Conservation (phyloP, 805 yeast species). For the Lachancea cidri region DNA sequence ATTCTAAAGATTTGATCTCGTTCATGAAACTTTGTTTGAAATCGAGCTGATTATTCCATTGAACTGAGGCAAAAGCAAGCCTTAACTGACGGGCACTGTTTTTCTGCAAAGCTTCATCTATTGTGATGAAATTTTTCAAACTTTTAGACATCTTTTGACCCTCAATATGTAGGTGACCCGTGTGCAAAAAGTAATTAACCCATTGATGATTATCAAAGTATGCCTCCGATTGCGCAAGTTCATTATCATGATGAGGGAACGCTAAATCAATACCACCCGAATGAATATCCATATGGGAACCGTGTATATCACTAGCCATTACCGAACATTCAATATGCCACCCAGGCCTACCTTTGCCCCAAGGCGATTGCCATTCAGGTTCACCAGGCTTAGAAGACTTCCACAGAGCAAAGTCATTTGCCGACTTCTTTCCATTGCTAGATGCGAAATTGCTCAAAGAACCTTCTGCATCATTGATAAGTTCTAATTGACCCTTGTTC, state of each 20-base stretch:
- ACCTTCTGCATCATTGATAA: constrained; percentile 95
- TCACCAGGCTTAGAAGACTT: constrained; percentile 95
- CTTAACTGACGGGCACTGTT: constrained; percentile 81
- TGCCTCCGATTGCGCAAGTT: constrained; percentile 95
- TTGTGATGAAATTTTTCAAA: constrained; percentile 90
- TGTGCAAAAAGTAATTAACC: constrained; percentile 95
- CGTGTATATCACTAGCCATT: constrained; percentile 90
- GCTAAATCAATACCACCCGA: constrained; percentile 97
- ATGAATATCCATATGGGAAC: constrained; percentile 84
- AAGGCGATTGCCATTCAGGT: constrained; percentile 90
- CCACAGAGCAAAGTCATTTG: constrained; percentile 95
- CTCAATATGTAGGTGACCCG: constrained; percentile 96
- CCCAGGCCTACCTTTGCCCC: constrained; percentile 98
- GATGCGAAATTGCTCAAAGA: constrained; percentile 47
- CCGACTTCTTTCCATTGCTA: constrained; percentile 57
- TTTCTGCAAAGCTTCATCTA: constrained; percentile 75
- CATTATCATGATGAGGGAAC: constrained; percentile 98
- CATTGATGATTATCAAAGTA: constrained; percentile 85
- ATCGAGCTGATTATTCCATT: constrained; percentile 91
- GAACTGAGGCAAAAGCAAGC: constrained; percentile 82
- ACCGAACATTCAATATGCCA: constrained; percentile 99
- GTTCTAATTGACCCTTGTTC: constrained; percentile 84
- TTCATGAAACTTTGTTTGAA: constrained; percentile 75
- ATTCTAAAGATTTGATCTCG: constrained; percentile 74
- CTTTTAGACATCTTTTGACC: constrained; percentile 98